Evolutionary conservation across 805 yeast species (phyloP).

Genomic region (Diddensiella santjacobensis): DNA sequence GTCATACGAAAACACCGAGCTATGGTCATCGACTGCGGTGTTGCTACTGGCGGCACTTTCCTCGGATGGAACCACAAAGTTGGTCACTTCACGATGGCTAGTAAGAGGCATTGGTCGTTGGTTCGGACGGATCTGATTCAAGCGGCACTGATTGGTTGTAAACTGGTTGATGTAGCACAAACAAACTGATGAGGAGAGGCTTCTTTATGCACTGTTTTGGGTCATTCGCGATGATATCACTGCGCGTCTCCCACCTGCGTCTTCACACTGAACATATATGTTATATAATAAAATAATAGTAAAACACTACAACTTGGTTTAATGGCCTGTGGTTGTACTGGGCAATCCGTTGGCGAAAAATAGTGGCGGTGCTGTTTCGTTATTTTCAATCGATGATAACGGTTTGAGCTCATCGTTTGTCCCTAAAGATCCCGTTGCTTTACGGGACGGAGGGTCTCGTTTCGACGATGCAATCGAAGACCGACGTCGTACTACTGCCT

Average conservation of each 20-base stretch:
- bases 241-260: too few species aligned
- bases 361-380: conserved; percentile 16
- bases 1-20: conserved; percentile 35
- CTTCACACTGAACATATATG: too few species aligned
- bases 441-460: conserved; percentile 24
- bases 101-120: neutral
- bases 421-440: conserved; percentile 36
- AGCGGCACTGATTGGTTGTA: too few species aligned
- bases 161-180: too few species aligned
- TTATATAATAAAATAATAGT: too few species aligned
- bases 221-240: too few species aligned
- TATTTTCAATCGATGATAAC: conserved; percentile 22
- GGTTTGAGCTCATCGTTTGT: conserved; percentile 33
- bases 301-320: too few species aligned
- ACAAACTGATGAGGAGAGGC: too few species aligned
- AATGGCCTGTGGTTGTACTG: conserved; percentile 29
- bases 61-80: neutral
- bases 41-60: neutral
- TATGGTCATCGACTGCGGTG: conserved; percentile 23
- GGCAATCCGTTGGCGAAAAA: conserved; percentile 36
- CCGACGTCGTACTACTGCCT: conserved; percentile 26
- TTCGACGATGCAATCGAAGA: conserved; percentile 25
- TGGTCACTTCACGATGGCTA: neutral
- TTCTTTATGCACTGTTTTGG: too few species aligned
- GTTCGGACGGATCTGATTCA: neutral